Evolutionary conservation across 225 moss, liverwort and hornwort genomes (phyloP).

Genomic region (Bryoerythrophyllum caledonicum): DNA sequence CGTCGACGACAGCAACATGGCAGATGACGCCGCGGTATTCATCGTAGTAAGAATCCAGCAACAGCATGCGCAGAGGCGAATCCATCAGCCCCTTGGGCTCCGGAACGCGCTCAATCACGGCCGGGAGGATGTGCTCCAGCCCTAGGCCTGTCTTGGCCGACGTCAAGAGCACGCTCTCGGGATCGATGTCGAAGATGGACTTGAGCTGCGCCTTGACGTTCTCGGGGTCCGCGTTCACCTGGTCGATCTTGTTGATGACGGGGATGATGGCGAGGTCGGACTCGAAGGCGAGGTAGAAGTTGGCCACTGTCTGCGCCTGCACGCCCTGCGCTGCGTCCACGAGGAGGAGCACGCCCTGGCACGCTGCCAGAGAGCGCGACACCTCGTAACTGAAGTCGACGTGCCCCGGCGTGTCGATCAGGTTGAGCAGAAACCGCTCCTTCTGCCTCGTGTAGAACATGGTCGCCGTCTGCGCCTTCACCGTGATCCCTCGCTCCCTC

Average conservation of each 20-base stretch:
- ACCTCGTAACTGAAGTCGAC: constrained; percentile 99
- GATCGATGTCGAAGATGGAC: constrained; percentile 82
- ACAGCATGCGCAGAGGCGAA: constrained; percentile 73
- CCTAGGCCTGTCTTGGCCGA: constrained; percentile 97
- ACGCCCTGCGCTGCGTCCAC: constrained; percentile 96
- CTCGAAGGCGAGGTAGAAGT: constrained; percentile 89
- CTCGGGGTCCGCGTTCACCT: constrained; percentile 84
- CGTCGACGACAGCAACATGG: constrained; percentile 91
- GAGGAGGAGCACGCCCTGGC: constrained; percentile 92
- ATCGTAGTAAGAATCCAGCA: constrained; percentile 95
- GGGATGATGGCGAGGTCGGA: constrained; percentile 88
- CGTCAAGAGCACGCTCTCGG: constrained; percentile 73
- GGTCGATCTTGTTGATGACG: constrained; percentile 94
- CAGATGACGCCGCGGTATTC: constrained; percentile 93
- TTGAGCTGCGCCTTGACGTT: constrained; percentile 80
- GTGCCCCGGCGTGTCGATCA: constrained; percentile 95
- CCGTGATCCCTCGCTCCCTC: constrained; percentile 94
- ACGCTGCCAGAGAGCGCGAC: constrained; percentile 90
- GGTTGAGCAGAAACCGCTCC: constrained; percentile 70
- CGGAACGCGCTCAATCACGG: constrained; percentile 84
- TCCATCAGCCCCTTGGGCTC: constrained; percentile 60
- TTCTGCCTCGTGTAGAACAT: constrained; percentile 62
- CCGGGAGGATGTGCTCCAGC: constrained; percentile 74
- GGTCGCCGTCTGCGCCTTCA: constrained; percentile 92
- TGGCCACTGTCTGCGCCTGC: constrained; percentile 96